Conservation (phyloP, 768 basidiomycete genomes). For the Cyclocybe aegerita region DNA sequence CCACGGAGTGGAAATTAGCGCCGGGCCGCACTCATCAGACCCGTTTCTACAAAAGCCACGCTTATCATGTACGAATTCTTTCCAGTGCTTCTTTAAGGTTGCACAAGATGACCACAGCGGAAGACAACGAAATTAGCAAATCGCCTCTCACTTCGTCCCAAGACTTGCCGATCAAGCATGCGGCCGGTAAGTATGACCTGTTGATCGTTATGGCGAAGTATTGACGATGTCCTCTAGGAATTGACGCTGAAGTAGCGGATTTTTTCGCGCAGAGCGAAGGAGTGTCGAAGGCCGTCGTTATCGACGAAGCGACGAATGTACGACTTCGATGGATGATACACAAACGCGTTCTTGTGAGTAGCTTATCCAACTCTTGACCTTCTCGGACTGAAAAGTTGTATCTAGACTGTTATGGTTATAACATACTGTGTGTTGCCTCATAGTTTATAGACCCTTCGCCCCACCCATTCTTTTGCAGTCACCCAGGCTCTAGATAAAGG, state of each 20-base stretch:
- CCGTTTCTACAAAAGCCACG: too few species aligned
- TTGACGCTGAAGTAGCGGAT: constrained; percentile 45
- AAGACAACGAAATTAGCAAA: too few species aligned
- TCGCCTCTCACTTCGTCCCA: too few species aligned
- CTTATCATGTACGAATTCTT: too few species aligned
- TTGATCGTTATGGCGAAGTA: constrained; percentile 11
- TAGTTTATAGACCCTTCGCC: background rate
- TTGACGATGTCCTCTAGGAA: constrained; percentile 20
- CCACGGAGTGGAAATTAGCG: too few species aligned
- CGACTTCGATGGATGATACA: constrained; percentile 46
- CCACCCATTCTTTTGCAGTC: constrained; percentile 20
- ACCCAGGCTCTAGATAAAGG: constrained; percentile 49
- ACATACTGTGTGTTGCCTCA: constrained; percentile 35
- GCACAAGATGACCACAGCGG: too few species aligned
- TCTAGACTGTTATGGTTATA: constrained; percentile 41
- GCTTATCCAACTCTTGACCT: background rate
- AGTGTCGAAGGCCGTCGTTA: constrained; percentile 25
- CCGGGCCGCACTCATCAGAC: too few species aligned
- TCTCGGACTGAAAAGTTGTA: background rate
- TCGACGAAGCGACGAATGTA: constrained; percentile 41
- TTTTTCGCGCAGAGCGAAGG: constrained; percentile 35
- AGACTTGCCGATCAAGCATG: too few species aligned
- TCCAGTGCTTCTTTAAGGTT: too few species aligned
- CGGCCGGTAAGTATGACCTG: background rate
- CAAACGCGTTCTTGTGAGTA: constrained; percentile 40